These are phyloP conservation scores for Phyllosticta citriasiana DNA, from an alignment of 2,329 filamentous ascomycete species.

Conservation along the genomic window DNA sequence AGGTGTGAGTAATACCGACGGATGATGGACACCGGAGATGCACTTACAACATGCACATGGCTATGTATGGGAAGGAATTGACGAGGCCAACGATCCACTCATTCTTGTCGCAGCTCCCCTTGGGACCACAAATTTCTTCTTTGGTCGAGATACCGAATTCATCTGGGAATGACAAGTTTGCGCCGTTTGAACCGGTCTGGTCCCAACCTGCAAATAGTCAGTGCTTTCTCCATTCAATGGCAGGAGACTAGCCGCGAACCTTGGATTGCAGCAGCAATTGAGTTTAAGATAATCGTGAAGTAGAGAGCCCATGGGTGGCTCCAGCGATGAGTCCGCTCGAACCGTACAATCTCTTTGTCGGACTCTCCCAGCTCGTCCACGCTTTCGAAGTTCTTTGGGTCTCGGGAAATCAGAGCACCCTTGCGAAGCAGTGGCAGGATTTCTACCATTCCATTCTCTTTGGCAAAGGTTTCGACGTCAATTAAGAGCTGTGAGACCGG, in stretches of 20 bases:
- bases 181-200: constrained; percentile 21
- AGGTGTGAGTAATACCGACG: not conserved
- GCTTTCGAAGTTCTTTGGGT: constrained; percentile 52
- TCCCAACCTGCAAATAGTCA: not conserved
- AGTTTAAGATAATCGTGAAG: constrained; percentile 57
- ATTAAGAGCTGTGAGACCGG: constrained; percentile 40
- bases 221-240: too few relatives aligned
- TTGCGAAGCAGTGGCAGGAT: constrained; percentile 52
- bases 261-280: constrained; percentile 57
- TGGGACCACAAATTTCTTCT: not conserved
- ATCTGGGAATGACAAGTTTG: constrained; percentile 50
- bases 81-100: constrained; percentile 19
- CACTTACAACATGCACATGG: constrained; percentile 12
- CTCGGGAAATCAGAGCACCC: constrained; percentile 64
- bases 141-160: constrained; percentile 42
- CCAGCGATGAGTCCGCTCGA: constrained; percentile 60
- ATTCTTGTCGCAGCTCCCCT: constrained; percentile 21
- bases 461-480: constrained; percentile 52
- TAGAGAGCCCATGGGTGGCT: constrained; percentile 52
- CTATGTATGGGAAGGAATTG: constrained; percentile 14
- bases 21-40: not conserved
- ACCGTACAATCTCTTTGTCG: constrained; percentile 49
- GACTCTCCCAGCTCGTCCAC: constrained; percentile 50
- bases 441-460: constrained; percentile 47
- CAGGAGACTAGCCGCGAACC: constrained; percentile 30